Base-by-base conservation (phyloP, 2,329 filamentous ascomycete species). In the Beauveria sp. region DNA sequence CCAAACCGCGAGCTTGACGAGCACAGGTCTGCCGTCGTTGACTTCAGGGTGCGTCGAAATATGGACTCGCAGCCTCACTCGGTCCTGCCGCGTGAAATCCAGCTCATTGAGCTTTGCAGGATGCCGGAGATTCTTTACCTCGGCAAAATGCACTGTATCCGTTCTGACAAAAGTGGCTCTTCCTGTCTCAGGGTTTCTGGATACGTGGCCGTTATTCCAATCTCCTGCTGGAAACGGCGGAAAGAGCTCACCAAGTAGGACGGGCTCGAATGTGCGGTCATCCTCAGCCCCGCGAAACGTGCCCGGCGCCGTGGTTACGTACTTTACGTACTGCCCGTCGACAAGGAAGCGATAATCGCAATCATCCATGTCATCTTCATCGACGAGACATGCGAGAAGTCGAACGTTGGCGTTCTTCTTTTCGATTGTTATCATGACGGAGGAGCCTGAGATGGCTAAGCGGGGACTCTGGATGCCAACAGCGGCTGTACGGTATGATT, bases 311-410 rank as follows among this genome's bases (percentile, higher is more conserved):
- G 65, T 68, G 42, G 64, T 28, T 12, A 69, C 26, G 59, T 70
- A 72, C 61, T 70, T 70, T 0, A 67, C 65, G 46, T 67, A 62
- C 57, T 65, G 55, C 12, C 58, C 62, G 20, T 69, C 65, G 56
- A 70, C 58, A 2, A 71, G 62, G 59, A 71, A 70, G 54, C 67
- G 68, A 52, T 71, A 70, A 47, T 70, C 66, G 62, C 70, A 69
- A 22, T 69, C 62, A 34, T 63, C 16, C 0, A 26, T 62, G 57
- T 67, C 68, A 1, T 68, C 67, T 0, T 59, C 54, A 45, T 72
- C 68, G 22, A 70, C 40, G 16, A 69, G 65, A 57, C 65, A 68
- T 53, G 67, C 67, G 43, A 70, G 66, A 60, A 71, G 65, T 38
- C 61, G 59, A 34, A 71, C 59, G 46, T 68, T 71, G 63, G 60